A percentile compares a stretch with the other conserved stretches of the same genome.
These are phyloP conservation scores for Ceratocystis lukuohia DNA, from an alignment of 2,329 filamentous ascomycete species.

Conservation along the genomic window DNA sequence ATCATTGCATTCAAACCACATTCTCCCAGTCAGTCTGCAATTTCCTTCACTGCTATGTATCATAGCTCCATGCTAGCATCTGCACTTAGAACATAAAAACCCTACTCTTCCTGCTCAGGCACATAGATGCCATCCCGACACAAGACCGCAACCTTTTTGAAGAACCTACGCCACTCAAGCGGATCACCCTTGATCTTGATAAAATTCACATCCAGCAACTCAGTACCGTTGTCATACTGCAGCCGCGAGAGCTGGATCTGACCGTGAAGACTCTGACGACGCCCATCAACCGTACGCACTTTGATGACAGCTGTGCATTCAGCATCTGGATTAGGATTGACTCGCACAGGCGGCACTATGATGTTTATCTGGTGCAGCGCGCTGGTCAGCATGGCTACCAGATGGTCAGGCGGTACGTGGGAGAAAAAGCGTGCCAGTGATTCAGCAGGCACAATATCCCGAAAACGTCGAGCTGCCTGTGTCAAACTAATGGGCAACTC, in stretches of 20 bases:
- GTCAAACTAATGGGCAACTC: slow-evolving; percentile 72
- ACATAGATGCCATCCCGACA: slow-evolving; percentile 72
- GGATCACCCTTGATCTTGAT: slow-evolving; percentile 93
- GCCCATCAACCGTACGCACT: slow-evolving; percentile 59
- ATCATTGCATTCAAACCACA: not conserved
- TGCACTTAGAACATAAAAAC: not conserved
- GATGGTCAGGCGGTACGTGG: slow-evolving; percentile 55
- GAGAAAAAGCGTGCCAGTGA: slow-evolving; percentile 89
- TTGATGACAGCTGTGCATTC: slow-evolving; percentile 45
- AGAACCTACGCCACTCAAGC: slow-evolving; percentile 88
- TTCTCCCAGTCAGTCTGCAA: not conserved
- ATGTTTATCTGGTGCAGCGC: slow-evolving; percentile 78
- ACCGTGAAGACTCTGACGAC: slow-evolving; percentile 59
- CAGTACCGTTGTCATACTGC: slow-evolving; percentile 40
- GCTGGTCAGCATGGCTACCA: slow-evolving; percentile 67
- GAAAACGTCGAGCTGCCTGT: slow-evolving; percentile 76
- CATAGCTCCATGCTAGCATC: not conserved
- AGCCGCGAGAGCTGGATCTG: slow-evolving; percentile 61
- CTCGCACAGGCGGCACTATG: slow-evolving; percentile 43
- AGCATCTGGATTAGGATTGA: slow-evolving; percentile 26
- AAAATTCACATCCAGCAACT: slow-evolving; percentile 74
- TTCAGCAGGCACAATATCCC: slow-evolving; percentile 79
- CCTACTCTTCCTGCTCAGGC: slow-evolving; percentile 27
- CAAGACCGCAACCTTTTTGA: slow-evolving; percentile 83
- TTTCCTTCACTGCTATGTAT: not conserved